Evolutionary conservation across 2,329 filamentous ascomycete species (phyloP), one percentile per base, ranked within the genome.

Genomic region (Venturia oleaginea): DNA sequence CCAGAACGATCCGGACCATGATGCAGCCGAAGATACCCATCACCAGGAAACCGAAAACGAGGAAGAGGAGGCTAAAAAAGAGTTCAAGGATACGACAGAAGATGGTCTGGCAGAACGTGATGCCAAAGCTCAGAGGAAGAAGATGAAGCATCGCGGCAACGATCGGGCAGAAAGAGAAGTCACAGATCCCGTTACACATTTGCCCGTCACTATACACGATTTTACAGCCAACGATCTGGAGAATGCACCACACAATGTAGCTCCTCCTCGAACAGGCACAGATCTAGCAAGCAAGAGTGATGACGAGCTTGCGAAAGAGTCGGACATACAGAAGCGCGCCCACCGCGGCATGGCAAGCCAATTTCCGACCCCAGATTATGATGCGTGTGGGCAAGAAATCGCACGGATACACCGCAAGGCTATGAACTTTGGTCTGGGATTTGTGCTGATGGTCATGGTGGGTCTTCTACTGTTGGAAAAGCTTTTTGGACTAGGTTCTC

Each of bases 161-260:
- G 78, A 81, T 65, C 75, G 78, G 37, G 78, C 79, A 32, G 79
- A 81, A 65, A 77, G 82, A 66, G 80, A 88, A 71, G 87, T 90
- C 59, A 90, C 87, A 1, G 88, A 91, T 70, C 87, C 87, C 0
- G 81, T 90, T 46, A 91, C 88, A 1, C 88, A 90, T 73, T 78
- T 90, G 2, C 86, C 87, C 1, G 81, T 90, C 59, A 78, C 76
- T 42, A 87, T 90, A 42, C 85, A 88, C 70, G 88, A 90, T 70
- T 86, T 86, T 69, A 89, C 87, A 0, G 79, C 81, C 34, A 81
- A 84, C 46, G 85, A 88, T 62, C 76, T 90, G 38, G 72, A 76
- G 4, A 73, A 60, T 24, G 37, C 62, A 19, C 62, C 46, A 15
- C 24, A 59, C 13, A 63, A 63, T 22, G 40, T 62, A 15, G 60